These are phyloP conservation scores for Aspergillus indologenus DNA, from an alignment of 495 filamentous ascomycete species.

Conservation along the genomic window DNA sequence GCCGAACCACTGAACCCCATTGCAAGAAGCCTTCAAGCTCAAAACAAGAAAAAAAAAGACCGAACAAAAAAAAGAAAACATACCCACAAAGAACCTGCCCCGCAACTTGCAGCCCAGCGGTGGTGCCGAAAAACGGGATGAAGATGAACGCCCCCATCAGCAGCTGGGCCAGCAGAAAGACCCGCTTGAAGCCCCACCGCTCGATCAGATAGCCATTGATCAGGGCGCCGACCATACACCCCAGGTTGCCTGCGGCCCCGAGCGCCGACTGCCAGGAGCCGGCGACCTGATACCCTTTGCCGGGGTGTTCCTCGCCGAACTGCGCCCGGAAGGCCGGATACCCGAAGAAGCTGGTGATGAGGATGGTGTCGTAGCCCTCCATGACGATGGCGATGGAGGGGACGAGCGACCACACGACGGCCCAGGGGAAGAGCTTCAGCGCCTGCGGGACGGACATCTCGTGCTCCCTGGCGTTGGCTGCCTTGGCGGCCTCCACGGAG, in stretches of 20 bases:
- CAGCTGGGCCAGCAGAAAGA: constrained; percentile 56
- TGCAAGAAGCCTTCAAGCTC: no score
- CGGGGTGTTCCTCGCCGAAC: constrained; percentile 50
- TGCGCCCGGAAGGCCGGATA: constrained; percentile 52
- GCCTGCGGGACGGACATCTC: constrained; percentile 20
- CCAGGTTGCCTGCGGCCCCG: constrained; percentile 48
- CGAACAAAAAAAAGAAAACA: not conserved
- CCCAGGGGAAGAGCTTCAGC: constrained; percentile 38
- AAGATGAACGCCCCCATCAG: constrained; percentile 57
- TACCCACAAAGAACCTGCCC: constrained; percentile 66
- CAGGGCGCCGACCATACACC: constrained; percentile 30
- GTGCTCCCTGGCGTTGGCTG: constrained; percentile 23
- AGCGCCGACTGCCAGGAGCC: constrained; percentile 66
- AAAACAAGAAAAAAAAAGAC: no score
- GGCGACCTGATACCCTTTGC: constrained; percentile 54
- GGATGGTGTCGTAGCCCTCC: constrained; percentile 47
- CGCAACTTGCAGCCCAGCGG: constrained; percentile 53
- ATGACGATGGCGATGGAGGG: constrained; percentile 47
- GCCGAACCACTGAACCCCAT: no score
- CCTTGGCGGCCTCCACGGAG: constrained; percentile 14
- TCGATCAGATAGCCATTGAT: constrained; percentile 46
- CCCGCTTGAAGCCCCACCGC: constrained; percentile 46
- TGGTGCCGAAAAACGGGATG: constrained; percentile 65
- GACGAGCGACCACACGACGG: constrained; percentile 42
- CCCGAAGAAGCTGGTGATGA: constrained; percentile 37